Conservation (phyloP, 805 yeast species). For the Suhomyces kilbournensis region DNA sequence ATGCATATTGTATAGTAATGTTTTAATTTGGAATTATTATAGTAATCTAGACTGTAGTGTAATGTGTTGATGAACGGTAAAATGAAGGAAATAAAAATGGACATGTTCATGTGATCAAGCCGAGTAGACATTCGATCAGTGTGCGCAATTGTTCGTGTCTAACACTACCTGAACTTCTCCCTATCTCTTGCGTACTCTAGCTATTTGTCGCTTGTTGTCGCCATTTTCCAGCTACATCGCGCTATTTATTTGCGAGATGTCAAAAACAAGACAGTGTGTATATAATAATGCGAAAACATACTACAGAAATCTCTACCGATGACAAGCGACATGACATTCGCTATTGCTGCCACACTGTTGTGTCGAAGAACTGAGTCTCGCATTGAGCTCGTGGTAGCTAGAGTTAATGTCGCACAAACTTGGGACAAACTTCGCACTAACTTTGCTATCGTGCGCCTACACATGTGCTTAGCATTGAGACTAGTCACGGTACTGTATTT, state of each 20-base stretch:
- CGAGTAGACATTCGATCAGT: background rate
- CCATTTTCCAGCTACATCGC: too few relatives aligned
- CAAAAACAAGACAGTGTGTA: too few relatives aligned
- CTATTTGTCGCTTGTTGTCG: background rate
- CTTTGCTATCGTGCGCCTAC: background rate
- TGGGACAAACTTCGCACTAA: background rate
- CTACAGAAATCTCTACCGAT: background rate
- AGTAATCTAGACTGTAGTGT: background rate
- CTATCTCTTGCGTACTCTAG: background rate
- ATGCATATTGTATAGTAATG: conserved; percentile 3
- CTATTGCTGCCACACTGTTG: background rate
- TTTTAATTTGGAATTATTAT: background rate
- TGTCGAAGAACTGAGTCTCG: background rate
- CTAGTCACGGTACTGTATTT: background rate
- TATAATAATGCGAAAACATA: background rate
- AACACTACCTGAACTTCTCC: background rate
- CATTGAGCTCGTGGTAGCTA: background rate
- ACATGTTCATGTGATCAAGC: background rate
- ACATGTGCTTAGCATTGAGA: background rate
- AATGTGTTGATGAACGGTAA: background rate
- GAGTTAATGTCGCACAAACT: background rate
- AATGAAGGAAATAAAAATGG: background rate
- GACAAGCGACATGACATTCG: background rate
- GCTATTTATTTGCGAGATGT: background rate
- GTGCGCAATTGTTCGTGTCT: background rate